Percentiles rank a stretch among this genome's conserved stretches.
phyloP scores from a whole-genome alignment of 1,284 basidiomycete genomes.

The Ceratobasidium sp. region DNA sequence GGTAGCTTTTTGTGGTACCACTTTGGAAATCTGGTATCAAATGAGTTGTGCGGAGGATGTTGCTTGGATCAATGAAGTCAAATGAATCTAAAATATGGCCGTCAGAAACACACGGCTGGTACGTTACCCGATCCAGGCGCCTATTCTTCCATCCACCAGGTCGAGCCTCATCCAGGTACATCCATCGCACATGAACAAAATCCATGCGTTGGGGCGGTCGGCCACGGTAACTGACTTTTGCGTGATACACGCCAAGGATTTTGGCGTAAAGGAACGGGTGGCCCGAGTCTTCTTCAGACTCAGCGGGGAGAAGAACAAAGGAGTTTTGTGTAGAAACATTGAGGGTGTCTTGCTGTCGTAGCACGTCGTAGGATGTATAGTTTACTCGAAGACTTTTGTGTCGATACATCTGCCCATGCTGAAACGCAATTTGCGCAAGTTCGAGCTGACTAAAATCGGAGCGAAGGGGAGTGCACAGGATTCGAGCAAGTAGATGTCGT shows the following conservation, averaged over 20 bases:
- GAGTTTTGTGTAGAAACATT: slow-evolving; percentile 1
- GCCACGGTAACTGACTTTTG: slow-evolving; percentile 45
- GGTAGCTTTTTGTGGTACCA: slow-evolving; percentile 41
- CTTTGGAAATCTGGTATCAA: slow-evolving; percentile 55
- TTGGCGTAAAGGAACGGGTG: slow-evolving; percentile 57
- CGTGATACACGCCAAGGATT: slow-evolving; percentile 58
- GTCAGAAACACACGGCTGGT: slow-evolving; percentile 54
- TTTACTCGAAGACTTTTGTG: slow-evolving; percentile 11
- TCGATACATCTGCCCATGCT: slow-evolving; percentile 11
- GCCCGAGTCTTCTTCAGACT: not conserved
- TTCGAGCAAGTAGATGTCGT: slow-evolving; percentile 1
- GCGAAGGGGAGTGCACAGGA: not conserved
- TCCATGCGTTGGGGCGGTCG: slow-evolving; percentile 24
- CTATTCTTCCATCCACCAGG: slow-evolving; percentile 48
- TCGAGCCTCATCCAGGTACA: slow-evolving; percentile 45
- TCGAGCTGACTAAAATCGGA: too few species aligned
- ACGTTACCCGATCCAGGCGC: slow-evolving; percentile 56
- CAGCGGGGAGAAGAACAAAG: slow-evolving; percentile 26
- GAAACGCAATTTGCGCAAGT: not conserved
- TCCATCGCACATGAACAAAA: slow-evolving; percentile 58
- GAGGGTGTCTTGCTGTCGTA: slow-evolving; percentile 38
- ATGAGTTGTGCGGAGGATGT: slow-evolving; percentile 59
- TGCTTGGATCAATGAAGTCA: slow-evolving; percentile 61
- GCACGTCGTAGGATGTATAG: slow-evolving; percentile 46
- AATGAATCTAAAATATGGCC: slow-evolving; percentile 54